phyloP scores from a whole-genome alignment of 257 asterid genomes.

The Mentha longifolia region DNA sequence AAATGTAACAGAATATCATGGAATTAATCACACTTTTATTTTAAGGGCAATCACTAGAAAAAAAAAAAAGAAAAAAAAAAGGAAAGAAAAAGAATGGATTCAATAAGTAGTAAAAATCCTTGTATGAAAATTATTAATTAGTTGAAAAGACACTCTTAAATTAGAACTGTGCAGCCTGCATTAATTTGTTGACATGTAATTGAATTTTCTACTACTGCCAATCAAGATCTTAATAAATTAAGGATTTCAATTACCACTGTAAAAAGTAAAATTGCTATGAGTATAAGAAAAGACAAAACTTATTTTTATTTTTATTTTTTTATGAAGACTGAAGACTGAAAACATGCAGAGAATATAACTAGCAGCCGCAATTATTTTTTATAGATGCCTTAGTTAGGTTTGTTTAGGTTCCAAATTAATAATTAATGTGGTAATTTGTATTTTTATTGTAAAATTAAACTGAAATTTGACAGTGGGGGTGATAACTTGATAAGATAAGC shows the following conservation, averaged over 20 bases:
- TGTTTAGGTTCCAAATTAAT: slow-evolving; percentile 24
- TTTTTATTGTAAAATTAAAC: background rate
- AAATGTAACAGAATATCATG: background rate
- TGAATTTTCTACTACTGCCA: slow-evolving; percentile 26
- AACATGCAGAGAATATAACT: background rate
- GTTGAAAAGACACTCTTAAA: background rate
- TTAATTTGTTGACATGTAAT: slow-evolving; percentile 39
- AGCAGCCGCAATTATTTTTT: background rate
- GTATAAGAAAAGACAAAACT: too few species aligned
- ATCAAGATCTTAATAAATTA: background rate
- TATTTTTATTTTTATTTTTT: too few species aligned
- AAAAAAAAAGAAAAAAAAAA: too few species aligned
- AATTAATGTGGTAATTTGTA: background rate
- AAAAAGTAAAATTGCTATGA: too few species aligned
- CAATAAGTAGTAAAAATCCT: slow-evolving; percentile 2
- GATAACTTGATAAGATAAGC: background rate
- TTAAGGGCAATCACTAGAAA: background rate
- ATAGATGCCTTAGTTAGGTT: slow-evolving; percentile 6
- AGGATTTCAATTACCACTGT: background rate
- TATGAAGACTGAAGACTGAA: background rate
- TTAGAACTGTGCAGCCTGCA: slow-evolving; percentile 53
- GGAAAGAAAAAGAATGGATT: background rate
- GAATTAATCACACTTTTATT: background rate
- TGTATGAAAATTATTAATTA: background rate
- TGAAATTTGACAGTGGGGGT: background rate